Evolutionary conservation across 495 filamentous ascomycete species (phyloP).

Genomic region (Aspergillus carlsbadensis): DNA sequence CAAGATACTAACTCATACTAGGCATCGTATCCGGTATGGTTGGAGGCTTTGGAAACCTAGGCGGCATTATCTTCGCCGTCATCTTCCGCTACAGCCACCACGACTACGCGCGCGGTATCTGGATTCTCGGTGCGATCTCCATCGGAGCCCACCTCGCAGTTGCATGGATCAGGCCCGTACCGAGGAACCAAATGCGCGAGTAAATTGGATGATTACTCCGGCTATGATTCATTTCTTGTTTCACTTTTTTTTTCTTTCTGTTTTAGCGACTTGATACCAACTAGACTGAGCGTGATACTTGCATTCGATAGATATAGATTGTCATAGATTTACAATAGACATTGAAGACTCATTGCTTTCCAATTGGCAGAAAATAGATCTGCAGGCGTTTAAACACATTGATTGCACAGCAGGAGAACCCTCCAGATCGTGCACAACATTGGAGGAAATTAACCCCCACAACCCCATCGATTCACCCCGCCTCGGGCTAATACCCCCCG

Average conservation of each 20-base stretch:
- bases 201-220: slow-evolving; percentile 5
- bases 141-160: slow-evolving; percentile 65
- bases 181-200: slow-evolving; percentile 32
- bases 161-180: slow-evolving; percentile 71
- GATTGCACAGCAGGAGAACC: neutral
- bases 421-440: neutral
- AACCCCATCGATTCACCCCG: neutral
- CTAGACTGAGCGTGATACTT: slow-evolving; percentile 8
- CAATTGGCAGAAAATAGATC: neutral
- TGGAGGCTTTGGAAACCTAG: slow-evolving; percentile 79
- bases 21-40: slow-evolving; percentile 73
- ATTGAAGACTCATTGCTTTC: too few relatives aligned
- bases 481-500: slow-evolving; percentile 28
- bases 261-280: slow-evolving; percentile 6
- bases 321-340: neutral
- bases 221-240: neutral
- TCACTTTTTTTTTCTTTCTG: neutral
- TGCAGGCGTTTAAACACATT: neutral
- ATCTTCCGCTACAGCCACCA: slow-evolving; percentile 75
- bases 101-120: slow-evolving; percentile 67
- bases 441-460: neutral
- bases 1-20: slow-evolving; percentile 29
- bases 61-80: slow-evolving; percentile 81
- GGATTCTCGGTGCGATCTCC: slow-evolving; percentile 79
- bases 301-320: neutral